These are phyloP conservation scores for Tephrocybe sp. DNA, from an alignment of 768 basidiomycete species.

Conservation along the genomic window DNA sequence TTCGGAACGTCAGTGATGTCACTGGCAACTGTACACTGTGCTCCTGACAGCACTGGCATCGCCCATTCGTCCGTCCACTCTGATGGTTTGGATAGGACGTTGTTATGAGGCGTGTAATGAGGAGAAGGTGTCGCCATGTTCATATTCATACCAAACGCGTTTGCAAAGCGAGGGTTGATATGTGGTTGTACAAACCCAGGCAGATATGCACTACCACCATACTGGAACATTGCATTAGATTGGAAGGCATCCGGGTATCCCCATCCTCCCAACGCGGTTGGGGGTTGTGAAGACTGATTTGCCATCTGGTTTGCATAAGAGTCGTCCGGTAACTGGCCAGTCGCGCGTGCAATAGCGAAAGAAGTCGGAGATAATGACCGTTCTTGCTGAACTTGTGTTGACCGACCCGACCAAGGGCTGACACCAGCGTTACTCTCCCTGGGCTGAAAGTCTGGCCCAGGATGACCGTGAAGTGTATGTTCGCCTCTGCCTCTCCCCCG, in stretches of 20 bases:
- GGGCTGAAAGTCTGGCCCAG: constrained; percentile 11
- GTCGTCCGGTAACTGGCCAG: constrained; percentile 36
- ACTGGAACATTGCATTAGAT: constrained; percentile 19
- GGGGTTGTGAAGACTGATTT: neutral
- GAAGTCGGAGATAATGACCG: constrained; percentile 44
- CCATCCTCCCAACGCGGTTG: constrained; percentile 3
- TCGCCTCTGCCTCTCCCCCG: constrained; percentile 32
- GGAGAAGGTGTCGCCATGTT: constrained; percentile 19
- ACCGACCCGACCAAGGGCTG: constrained; percentile 17
- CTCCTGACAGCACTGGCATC: constrained; percentile 24
- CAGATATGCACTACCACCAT: constrained; percentile 16
- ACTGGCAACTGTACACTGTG: constrained; percentile 10
- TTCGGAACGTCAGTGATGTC: constrained; percentile 19
- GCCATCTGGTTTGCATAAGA: constrained; percentile 15
- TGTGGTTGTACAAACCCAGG: constrained; percentile 64
- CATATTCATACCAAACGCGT: constrained; percentile 55
- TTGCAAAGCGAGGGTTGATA: constrained; percentile 81
- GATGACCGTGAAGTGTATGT: constrained; percentile 29
- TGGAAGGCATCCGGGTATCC: constrained; percentile 20
- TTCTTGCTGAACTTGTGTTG: constrained; percentile 25
- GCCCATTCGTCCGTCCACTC: constrained; percentile 42
- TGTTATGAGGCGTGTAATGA: constrained; percentile 15
- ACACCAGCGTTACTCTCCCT: constrained; percentile 16
- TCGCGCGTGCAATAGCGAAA: constrained; percentile 45
- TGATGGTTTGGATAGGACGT: constrained; percentile 4